A percentile compares a stretch with the other conserved stretches of the same genome.
These are phyloP conservation scores for Metschnikowia orientalis DNA, from an alignment of 805 yeast species.

Conservation along the genomic window DNA sequence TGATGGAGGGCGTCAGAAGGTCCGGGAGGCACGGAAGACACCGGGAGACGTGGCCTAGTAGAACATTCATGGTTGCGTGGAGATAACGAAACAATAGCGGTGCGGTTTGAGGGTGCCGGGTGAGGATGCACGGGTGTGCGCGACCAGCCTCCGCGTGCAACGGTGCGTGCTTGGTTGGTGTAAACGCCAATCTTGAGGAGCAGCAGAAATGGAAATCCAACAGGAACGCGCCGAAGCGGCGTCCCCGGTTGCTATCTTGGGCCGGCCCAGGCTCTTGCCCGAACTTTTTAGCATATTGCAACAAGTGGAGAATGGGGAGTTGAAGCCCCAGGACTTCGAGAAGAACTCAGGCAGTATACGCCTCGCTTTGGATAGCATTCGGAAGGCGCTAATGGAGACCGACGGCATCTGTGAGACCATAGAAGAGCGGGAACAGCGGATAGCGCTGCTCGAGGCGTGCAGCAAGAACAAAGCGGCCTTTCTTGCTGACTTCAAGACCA, in stretches of 20 bases:
- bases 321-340: constrained; percentile 40
- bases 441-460: constrained; percentile 30
- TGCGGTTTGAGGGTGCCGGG: background rate
- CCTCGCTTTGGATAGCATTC: constrained; percentile 34
- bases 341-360: constrained; percentile 44
- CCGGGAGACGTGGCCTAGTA: constrained; percentile 15
- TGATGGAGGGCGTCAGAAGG: constrained; percentile 49
- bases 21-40: constrained; percentile 46
- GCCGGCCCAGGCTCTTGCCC: constrained; percentile 29
- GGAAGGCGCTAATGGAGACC: constrained; percentile 34
- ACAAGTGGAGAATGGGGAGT: constrained; percentile 30
- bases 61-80: constrained; percentile 10
- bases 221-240: no score
- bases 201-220: background rate
- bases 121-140: no score
- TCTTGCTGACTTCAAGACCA: constrained; percentile 15
- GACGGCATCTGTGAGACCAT: constrained; percentile 45
- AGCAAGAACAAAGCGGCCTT: constrained; percentile 26
- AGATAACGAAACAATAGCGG: background rate
- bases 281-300: constrained; percentile 34
- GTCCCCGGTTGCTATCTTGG: no score
- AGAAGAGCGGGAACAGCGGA: constrained; percentile 27
- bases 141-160: no score
- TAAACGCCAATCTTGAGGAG: no score
- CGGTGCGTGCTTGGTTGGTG: no score